Conservation (phyloP, 345 rosid genomes). For the Passiflora organensis region DNA sequence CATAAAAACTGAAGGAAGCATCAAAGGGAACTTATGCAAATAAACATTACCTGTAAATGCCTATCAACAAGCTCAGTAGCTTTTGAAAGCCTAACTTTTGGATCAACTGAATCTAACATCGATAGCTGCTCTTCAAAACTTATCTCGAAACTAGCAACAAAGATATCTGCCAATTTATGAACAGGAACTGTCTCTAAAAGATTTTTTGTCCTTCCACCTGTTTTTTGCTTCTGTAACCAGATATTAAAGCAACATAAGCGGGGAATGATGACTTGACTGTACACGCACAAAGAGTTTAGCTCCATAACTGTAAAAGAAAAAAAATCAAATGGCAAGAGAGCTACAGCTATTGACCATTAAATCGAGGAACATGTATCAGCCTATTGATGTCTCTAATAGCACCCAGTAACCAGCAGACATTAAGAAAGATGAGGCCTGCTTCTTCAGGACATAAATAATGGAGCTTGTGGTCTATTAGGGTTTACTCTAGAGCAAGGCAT, state of each 20-base stretch:
- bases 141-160: conserved; percentile 99
- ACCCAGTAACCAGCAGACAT: background rate
- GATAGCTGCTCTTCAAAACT: conserved; percentile 94
- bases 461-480: too few relatives aligned
- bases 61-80: conserved; percentile 97
- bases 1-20: conserved; percentile 17
- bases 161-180: conserved; percentile 96
- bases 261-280: background rate
- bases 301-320: too few relatives aligned
- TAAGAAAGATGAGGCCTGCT: too few relatives aligned
- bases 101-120: conserved; percentile 94
- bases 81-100: conserved; percentile 86
- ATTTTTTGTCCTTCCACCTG: conserved; percentile 91
- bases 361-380: background rate
- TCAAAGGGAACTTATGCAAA: conserved; percentile 8
- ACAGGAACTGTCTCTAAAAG: conserved; percentile 95
- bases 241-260: conserved; percentile 7
- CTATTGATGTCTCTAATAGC: background rate
- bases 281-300: too few relatives aligned
- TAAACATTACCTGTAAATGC: conserved; percentile 72
- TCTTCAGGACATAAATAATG: too few relatives aligned
- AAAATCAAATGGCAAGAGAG: background rate
- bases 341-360: background rate
- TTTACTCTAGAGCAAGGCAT: too few relatives aligned
- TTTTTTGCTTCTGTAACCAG: conserved; percentile 73